Evolutionary conservation across 306 rosid genomes (phyloP).

Genomic region (Fragaria iinumae): DNA sequence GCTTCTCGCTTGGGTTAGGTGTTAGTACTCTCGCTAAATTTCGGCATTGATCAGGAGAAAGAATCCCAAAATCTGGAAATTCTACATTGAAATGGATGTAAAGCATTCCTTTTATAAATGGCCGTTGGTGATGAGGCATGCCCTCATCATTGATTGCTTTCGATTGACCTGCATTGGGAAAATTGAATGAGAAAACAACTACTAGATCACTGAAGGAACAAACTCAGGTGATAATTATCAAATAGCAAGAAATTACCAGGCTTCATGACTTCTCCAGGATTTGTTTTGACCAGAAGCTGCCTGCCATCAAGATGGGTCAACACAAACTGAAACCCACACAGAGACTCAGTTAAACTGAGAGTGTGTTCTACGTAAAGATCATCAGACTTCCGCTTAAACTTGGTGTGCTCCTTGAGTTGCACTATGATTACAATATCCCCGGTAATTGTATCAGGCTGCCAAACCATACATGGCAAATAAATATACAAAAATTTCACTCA

Average conservation of each 20-base stretch:
- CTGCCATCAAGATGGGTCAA: conserved; percentile 79
- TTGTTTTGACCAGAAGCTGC: conserved; percentile 73
- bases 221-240: neutral
- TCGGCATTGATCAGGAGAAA: conserved; percentile 46
- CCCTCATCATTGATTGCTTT: conserved; percentile 78
- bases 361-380: conserved; percentile 62
- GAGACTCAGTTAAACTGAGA: conserved; percentile 63
- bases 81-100: conserved; percentile 56
- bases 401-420: conserved; percentile 73
- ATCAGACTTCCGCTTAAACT: conserved; percentile 50
- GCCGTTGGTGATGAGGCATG: conserved; percentile 62
- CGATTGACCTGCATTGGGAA: conserved; percentile 40
- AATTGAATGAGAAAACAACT: neutral
- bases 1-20: conserved; percentile 33
- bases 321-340: conserved; percentile 72
- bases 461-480: neutral
- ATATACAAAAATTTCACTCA: neutral
- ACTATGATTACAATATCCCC: conserved; percentile 70
- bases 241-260: conserved; percentile 51
- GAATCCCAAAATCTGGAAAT: conserved; percentile 56
- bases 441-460: conserved; percentile 66
- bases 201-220: neutral
- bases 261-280: conserved; percentile 77
- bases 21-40: conserved; percentile 42
- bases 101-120: conserved; percentile 63